A percentile compares a stretch with the other conserved stretches of the same genome.
Conservation (phyloP, 2,329 filamentous ascomycete species). For the Zymoseptoria passerinii region DNA sequence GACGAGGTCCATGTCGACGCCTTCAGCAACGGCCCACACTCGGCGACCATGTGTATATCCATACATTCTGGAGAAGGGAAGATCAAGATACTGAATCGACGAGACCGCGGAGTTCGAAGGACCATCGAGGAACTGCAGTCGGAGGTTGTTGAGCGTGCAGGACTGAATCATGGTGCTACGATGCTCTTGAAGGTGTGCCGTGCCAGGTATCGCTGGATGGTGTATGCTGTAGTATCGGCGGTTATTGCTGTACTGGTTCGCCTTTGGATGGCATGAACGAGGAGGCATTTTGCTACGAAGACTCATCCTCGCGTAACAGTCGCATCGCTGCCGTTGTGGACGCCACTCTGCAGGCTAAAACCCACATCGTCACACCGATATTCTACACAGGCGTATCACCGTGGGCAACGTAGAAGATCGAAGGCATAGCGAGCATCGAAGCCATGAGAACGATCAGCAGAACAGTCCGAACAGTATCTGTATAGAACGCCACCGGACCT, state of each 20-base stretch:
- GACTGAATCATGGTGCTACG: background rate
- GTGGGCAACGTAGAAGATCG: background rate
- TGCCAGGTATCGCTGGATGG: background rate
- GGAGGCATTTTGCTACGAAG: background rate
- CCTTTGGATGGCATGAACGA: background rate
- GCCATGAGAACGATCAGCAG: background rate
- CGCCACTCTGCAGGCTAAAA: background rate
- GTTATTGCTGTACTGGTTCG: background rate
- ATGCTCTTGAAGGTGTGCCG: background rate
- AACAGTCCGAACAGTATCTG: background rate
- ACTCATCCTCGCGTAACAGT: background rate
- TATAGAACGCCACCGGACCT: background rate
- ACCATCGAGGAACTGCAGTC: constrained; percentile 10
- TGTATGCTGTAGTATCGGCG: background rate
- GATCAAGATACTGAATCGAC: constrained; percentile 10
- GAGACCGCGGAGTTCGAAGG: constrained; percentile 17
- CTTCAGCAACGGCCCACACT: constrained; percentile 26
- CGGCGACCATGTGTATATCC: constrained; percentile 25
- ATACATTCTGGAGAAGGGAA: constrained; percentile 20
- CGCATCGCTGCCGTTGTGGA: background rate
- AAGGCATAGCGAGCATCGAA: background rate
- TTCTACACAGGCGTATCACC: background rate
- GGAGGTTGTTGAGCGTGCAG: constrained; percentile 7
- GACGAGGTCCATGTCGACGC: constrained; percentile 20
- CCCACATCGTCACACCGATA: background rate